Conservation (phyloP, 2,329 filamentous ascomycete genomes). For the Trichoderma sp. region DNA sequence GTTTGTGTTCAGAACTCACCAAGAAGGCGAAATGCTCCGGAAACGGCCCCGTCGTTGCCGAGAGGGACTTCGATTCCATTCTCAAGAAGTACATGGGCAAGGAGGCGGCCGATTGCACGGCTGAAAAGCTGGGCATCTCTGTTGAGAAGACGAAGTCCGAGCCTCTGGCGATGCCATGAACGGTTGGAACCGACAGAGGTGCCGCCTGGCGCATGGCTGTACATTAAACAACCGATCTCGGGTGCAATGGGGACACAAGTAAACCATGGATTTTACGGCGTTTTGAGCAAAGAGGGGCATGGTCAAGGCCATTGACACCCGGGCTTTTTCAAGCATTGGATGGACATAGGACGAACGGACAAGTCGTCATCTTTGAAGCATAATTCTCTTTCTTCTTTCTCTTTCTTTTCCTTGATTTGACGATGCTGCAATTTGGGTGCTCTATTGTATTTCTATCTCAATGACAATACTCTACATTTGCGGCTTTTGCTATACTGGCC, state of each 20-base stretch:
- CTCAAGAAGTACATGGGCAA: constrained; percentile 65
- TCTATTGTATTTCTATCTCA: constrained; percentile 13
- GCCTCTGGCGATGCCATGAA: constrained; percentile 27
- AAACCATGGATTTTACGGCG: constrained; percentile 25
- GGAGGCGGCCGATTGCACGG: constrained; percentile 42
- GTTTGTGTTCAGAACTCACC: constrained; percentile 86
- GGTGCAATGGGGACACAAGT: constrained; percentile 21
- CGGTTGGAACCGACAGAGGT: background rate
- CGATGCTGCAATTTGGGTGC: constrained; percentile 12
- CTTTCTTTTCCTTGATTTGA: background rate
- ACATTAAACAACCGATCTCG: constrained; percentile 17
- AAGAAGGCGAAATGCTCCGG: constrained; percentile 96
- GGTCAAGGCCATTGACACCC: constrained; percentile 11
- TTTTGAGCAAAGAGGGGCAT: constrained; percentile 26
- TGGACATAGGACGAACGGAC: constrained; percentile 24
- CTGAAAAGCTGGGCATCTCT: constrained; percentile 63
- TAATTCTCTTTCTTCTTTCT: constrained; percentile 2
- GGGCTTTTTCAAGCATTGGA: constrained; percentile 15
- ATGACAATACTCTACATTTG: constrained; percentile 5
- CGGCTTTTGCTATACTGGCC: background rate
- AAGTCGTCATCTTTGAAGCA: constrained; percentile 23
- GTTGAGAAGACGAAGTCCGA: constrained; percentile 35
- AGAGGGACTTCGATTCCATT: constrained; percentile 83
- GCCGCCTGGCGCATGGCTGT: constrained; percentile 24
- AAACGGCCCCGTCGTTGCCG: constrained; percentile 82